Percentiles rank a stretch among this genome's conserved stretches.
Evolutionary conservation across 1,284 basidiomycete genomes (phyloP).

Genomic region (Fomitopsis betulina): DNA sequence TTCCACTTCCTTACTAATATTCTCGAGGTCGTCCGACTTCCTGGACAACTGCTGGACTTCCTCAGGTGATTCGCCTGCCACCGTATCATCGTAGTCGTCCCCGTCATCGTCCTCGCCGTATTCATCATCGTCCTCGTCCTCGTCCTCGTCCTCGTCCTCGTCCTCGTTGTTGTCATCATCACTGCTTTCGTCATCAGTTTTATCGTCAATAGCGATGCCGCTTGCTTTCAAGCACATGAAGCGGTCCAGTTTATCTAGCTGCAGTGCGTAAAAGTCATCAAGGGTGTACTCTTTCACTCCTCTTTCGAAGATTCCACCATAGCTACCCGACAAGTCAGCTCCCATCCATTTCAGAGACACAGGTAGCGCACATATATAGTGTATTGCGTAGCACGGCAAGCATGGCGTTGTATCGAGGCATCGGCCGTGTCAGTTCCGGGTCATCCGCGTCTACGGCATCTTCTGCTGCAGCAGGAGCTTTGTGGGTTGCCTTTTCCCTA

Average conservation of each 20-base stretch:
- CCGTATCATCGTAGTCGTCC: conserved; percentile 30
- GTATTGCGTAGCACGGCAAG: conserved; percentile 84
- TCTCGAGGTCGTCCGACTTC: not conserved
- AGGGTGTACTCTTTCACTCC: conserved; percentile 81
- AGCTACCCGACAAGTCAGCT: conserved; percentile 40
- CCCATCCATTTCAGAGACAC: not conserved
- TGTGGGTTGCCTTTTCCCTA: not conserved
- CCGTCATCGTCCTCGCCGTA: conserved; percentile 44
- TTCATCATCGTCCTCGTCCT: conserved; percentile 37
- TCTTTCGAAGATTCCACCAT: conserved; percentile 84
- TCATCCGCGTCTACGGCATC: conserved; percentile 60
- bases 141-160: conserved; percentile 41
- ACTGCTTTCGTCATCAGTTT: conserved; percentile 57
- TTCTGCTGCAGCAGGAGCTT: not conserved
- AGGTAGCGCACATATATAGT: conserved; percentile 68
- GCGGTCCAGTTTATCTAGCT: conserved; percentile 78
- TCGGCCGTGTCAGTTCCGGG: conserved; percentile 64
- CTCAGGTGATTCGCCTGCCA: conserved; percentile 14
- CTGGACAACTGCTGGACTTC: conserved; percentile 8
- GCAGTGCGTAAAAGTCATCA: conserved; percentile 77
- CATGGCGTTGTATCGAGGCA: conserved; percentile 91
- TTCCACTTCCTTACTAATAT: conserved; percentile 8
- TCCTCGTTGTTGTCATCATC: conserved; percentile 46
- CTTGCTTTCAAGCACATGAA: conserved; percentile 71
- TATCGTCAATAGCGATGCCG: conserved; percentile 56